These are phyloP conservation scores for Populus hybrid DNA, from an alignment of 441 rosid species.

Conservation along the genomic window DNA sequence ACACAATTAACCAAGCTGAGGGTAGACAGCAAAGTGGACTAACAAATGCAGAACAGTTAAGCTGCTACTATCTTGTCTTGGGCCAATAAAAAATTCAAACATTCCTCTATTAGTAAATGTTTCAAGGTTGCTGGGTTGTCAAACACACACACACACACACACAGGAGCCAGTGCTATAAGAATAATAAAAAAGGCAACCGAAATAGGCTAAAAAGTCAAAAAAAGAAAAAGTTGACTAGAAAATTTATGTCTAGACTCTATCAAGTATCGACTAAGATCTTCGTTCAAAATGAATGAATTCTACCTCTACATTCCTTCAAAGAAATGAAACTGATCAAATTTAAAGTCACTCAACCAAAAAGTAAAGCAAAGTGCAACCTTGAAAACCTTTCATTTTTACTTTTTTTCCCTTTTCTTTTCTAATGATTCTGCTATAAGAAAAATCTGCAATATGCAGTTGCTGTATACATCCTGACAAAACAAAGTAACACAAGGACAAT, in stretches of 20 bases:
- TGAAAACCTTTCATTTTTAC: conserved; percentile 6
- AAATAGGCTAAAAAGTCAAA: neutral
- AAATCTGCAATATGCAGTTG: conserved; percentile 23
- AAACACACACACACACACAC: too few relatives aligned
- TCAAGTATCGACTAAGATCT: neutral
- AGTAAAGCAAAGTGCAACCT: neutral
- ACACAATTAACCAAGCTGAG: neutral
- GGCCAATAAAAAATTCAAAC: neutral
- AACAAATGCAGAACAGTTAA: neutral
- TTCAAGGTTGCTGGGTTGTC: neutral
- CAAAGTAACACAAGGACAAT: conserved; percentile 25
- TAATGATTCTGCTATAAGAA: conserved; percentile 9
- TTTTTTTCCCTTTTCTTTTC: neutral
- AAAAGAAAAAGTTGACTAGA: neutral
- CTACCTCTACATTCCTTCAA: neutral
- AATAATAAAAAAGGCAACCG: neutral
- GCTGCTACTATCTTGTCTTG: neutral
- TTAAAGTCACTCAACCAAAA: neutral
- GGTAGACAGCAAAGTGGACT: neutral
- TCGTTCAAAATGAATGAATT: neutral
- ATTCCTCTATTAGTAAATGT: neutral
- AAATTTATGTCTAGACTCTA: neutral
- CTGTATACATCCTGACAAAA: conserved; percentile 28
- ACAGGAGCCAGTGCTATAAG: neutral
- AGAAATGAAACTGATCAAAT: neutral